Percentiles rank a stretch among this genome's conserved stretches.
Evolutionary conservation across 73 alveolate species (phyloP).

Genomic region (Tetrahymena malaccensis): DNA sequence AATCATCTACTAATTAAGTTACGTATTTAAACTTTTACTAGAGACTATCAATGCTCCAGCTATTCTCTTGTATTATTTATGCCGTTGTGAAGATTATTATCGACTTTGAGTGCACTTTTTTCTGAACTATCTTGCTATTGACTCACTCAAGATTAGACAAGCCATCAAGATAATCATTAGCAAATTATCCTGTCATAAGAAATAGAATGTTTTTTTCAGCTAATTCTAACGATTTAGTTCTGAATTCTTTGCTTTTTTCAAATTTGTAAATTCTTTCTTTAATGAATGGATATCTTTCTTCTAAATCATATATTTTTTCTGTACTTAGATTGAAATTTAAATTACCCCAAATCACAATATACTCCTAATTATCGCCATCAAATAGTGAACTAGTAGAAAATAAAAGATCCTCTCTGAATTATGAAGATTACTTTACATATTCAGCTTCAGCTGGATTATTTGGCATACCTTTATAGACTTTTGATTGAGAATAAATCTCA

Average conservation of each 20-base stretch:
- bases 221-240: not conserved
- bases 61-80: not conserved
- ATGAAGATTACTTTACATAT: no score
- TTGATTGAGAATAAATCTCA: no score
- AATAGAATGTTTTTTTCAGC: not conserved
- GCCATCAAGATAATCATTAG: not conserved
- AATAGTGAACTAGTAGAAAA: not conserved
- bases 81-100: not conserved
- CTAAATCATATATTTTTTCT: not conserved
- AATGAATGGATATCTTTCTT: not conserved
- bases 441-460: no score
- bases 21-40: not conserved
- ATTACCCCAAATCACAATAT: not conserved
- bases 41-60: not conserved
- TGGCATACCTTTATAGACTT: no score
- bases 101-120: not conserved
- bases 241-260: not conserved
- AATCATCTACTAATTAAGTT: not conserved
- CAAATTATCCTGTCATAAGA: not conserved
- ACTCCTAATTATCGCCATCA: not conserved
- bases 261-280: not conserved
- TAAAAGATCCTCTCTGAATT: not conserved
- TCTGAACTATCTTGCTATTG: not conserved
- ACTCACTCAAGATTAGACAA: not conserved
- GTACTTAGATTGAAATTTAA: not conserved